Conservation (phyloP, 108 stramenopile species). For the Cylindrotheca fusiformis region DNA sequence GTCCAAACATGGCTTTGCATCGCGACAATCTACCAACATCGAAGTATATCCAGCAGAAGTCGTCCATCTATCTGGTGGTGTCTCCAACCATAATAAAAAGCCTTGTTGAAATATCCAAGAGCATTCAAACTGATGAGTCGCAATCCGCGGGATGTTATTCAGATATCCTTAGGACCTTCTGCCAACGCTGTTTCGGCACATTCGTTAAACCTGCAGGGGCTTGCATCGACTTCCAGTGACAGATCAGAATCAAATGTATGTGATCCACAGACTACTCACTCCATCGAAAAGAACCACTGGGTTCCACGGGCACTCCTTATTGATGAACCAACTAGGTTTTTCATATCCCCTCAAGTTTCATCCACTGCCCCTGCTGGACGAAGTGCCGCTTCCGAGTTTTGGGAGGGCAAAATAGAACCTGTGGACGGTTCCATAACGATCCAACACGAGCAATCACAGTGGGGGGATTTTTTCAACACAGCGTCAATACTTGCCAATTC, state of each 20-base stretch:
- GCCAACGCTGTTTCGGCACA: slow-evolving; percentile 70
- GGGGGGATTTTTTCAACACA: slow-evolving; percentile 12
- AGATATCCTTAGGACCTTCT: slow-evolving; percentile 59
- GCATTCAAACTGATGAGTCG: too few species aligned
- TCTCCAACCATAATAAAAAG: too few species aligned
- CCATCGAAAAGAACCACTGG: slow-evolving; percentile 26
- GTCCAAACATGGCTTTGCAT: too few species aligned
- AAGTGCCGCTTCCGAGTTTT: background rate
- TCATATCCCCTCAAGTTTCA: slow-evolving; percentile 1
- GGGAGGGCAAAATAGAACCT: background rate
- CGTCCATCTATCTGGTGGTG: too few species aligned
- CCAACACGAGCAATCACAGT: background rate
- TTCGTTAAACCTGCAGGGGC: slow-evolving; percentile 67
- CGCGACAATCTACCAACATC: too few species aligned
- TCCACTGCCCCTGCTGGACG: background rate
- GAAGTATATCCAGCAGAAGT: too few species aligned
- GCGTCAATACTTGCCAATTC: slow-evolving; percentile 39
- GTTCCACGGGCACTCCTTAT: slow-evolving; percentile 70
- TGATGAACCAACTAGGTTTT: slow-evolving; percentile 39
- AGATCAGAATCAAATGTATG: slow-evolving; percentile 36
- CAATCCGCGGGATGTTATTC: slow-evolving; percentile 50
- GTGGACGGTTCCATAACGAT: background rate
- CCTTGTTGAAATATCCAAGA: too few species aligned
- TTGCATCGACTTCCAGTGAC: slow-evolving; percentile 49
- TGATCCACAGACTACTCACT: slow-evolving; percentile 58